Conservation (phyloP, 2,329 filamentous ascomycete species). For the Aspergillus texensis region DNA sequence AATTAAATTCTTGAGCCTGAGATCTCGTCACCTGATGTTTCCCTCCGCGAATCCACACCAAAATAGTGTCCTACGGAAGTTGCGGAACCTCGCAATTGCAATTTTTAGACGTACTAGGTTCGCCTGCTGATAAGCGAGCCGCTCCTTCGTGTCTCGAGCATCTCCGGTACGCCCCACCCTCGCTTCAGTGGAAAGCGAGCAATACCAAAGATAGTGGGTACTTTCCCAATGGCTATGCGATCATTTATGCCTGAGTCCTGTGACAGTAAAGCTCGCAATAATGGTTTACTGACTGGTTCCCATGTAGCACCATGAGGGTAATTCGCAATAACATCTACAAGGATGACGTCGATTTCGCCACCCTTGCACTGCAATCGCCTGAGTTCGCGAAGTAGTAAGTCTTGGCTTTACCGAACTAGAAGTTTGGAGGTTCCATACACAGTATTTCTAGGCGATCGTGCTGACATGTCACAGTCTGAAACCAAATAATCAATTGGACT, state of each 20-base stretch:
- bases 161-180: neutral
- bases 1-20: neutral
- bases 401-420: neutral
- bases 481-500: conserved; percentile 69
- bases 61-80: neutral
- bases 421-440: conserved; percentile 12
- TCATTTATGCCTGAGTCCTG: neutral
- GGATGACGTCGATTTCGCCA: conserved; percentile 63
- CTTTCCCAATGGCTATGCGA: neutral
- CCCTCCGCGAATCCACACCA: neutral
- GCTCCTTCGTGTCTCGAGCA: neutral
- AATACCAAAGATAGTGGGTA: neutral
- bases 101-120: neutral
- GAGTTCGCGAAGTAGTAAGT: conserved; percentile 62
- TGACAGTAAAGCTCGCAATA: neutral
- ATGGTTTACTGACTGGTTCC: neutral
- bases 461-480: conserved; percentile 46
- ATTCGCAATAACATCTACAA: conserved; percentile 55
- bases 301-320: conserved; percentile 31
- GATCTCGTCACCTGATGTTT: conserved; percentile 3
- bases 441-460: neutral
- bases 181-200: neutral
- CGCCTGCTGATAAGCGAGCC: neutral
- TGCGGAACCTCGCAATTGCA: neutral
- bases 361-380: conserved; percentile 60